phyloP scores from a whole-genome alignment of 495 filamentous ascomycete species.

The Aspergillus nanangensis region DNA sequence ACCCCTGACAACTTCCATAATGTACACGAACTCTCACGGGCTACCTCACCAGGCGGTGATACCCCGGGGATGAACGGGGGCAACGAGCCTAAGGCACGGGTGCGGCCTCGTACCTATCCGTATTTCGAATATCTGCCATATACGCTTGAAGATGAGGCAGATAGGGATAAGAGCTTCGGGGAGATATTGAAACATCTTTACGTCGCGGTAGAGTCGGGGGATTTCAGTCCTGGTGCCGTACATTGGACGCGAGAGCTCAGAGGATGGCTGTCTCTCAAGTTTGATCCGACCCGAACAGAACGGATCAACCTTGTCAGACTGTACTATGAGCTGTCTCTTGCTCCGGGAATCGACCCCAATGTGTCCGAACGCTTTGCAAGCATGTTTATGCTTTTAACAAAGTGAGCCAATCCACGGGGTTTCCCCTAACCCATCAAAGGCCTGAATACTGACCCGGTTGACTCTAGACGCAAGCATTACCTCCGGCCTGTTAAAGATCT shows the following conservation, averaged over 20 bases:
- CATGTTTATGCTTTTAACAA: slow-evolving; percentile 93
- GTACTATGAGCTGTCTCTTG: slow-evolving; percentile 91
- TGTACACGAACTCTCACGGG: slow-evolving; percentile 53
- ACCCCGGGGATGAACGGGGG: slow-evolving; percentile 50
- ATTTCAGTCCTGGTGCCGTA: slow-evolving; percentile 88
- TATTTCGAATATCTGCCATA: slow-evolving; percentile 91
- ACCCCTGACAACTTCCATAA: slow-evolving; percentile 45
- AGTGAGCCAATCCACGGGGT: slow-evolving; percentile 49
- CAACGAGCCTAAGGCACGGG: slow-evolving; percentile 56
- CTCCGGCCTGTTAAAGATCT: slow-evolving; percentile 84
- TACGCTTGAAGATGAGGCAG: slow-evolving; percentile 67
- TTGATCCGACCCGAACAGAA: slow-evolving; percentile 81
- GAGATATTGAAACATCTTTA: slow-evolving; percentile 92
- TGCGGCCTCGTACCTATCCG: slow-evolving; percentile 85
- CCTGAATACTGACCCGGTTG: slow-evolving; percentile 25
- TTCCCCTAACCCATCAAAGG: neutral
- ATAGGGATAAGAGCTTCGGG: slow-evolving; percentile 67
- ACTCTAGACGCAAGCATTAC: slow-evolving; percentile 87
- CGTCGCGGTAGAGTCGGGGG: slow-evolving; percentile 82
- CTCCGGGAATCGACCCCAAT: slow-evolving; percentile 77
- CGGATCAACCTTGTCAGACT: slow-evolving; percentile 80
- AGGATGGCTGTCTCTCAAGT: slow-evolving; percentile 94
- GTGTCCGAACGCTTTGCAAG: slow-evolving; percentile 88
- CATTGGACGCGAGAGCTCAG: slow-evolving; percentile 97
- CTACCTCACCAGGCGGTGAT: slow-evolving; percentile 63